Evolutionary conservation across 164 flowering plant genomes (phyloP), one percentile per base, ranked within the genome.

Genomic region (Warburgia ugandensis): DNA sequence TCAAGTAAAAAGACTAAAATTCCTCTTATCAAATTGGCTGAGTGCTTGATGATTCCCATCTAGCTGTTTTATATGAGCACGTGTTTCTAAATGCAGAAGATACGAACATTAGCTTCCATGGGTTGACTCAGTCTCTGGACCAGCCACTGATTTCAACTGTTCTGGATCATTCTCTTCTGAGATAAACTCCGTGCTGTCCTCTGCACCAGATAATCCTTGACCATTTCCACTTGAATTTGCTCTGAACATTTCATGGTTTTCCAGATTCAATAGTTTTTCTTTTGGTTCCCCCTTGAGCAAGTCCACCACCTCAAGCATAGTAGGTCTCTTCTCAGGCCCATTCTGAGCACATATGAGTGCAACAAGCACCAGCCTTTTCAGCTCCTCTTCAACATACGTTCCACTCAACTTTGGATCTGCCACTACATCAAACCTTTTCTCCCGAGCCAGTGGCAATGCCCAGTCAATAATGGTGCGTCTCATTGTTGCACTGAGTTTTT

Each of bases 381-480:
- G 60, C 66, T 90, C 95, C 30, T 76, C 85, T 50, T 71, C 79
- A 20, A 63, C 73, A 43, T 60, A 80, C 33, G 74, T 60, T 20
- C 86, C 86, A 16, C 69, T 71, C 14, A 86, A 68, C 58, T 60
- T 81, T 21, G 76, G 74, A 59, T 90, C 97, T 3, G 78, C 94
- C 41, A 90, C 31, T 52, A 86, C 94, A 55, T 40, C 38, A 48
- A 76, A 84, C 52, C 72, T 84, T 56, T 58, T 54, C 56, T 80
- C 79, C 33, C 79, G 65, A 13, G 74, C 94, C 69, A 86, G 57
- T 2, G 90, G 85, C 29, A 78, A 42, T n/a, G 90, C 95, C 97
- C 97, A 86, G 8, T 84, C 94, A 5, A 62, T 56, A 46, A 89
- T 70, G 10, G 79, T 52, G 1, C 77, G 70, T 55, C 76, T 80